Evolutionary conservation across 306 rosid species (phyloP), one percentile per base, ranked within the genome.

Genomic region (Castanea sativa): DNA sequence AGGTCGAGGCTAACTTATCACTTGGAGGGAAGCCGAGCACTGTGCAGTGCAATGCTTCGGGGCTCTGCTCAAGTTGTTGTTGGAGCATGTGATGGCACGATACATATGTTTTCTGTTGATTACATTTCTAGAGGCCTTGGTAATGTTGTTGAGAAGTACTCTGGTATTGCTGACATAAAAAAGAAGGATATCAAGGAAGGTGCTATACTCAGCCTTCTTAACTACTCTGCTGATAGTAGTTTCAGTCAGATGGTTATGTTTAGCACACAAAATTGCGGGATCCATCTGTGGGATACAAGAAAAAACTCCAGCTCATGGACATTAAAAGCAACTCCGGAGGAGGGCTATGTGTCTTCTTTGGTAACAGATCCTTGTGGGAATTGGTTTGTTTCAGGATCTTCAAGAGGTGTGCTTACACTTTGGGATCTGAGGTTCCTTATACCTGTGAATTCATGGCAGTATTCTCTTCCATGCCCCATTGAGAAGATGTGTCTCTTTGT

Each of bases 341-440:
- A 95, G 86, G 98, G 99, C 64, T 93, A 85, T 55, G 87, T 92
- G 72, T 83, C 92, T 79, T 90, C 98, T 51, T 76, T 92, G 78
- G 90, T 92, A 72, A 84, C 89, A 6, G 94, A 97, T 76, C 91
- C 96, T 60, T 95, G 93, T 68, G 95, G 97, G 80, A 89, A 92
- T 83, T 95, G 99, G 99, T 91, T 95, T 87, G 98, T 91, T 32
- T 90, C 99, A 20, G 99, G 99, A 75, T 95, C 99, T 71, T 95
- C 99, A 55, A 85, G 96, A 83, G 98, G 99, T 30, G 90, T 87
- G 68, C 89, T 95, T 84, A 90, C 99, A 65, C 96, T 95, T 76
- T 95, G 99, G 99, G 98, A 95, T 87, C 88, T 92, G 81, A 92
- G 99, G 86, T 94, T 92, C 83, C 97, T 86, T 73, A 73, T 92